phyloP scores from a whole-genome alignment of 83 land plant genomes.

The Thuja plicata region DNA sequence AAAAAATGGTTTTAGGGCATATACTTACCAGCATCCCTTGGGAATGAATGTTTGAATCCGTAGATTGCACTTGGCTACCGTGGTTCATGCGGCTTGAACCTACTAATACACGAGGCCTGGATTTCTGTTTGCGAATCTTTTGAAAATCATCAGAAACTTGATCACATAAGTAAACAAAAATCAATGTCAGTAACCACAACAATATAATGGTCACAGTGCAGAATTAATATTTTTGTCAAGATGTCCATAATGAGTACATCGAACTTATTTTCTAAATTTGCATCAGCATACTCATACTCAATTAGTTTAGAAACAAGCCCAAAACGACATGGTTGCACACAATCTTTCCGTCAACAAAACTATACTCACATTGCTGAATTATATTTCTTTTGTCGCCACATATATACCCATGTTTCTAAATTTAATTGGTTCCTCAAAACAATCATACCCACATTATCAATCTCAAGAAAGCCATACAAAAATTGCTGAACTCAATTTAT shows the following conservation, averaged over 20 bases:
- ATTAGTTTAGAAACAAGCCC: neutral
- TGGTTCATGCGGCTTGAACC: constrained; percentile 7
- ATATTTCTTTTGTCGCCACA: neutral
- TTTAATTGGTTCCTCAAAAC: neutral
- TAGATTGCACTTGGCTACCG: constrained; percentile 9
- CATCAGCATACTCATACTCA: neutral
- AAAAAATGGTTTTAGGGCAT: neutral
- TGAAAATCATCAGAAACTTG: constrained; percentile 14
- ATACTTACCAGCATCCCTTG: constrained; percentile 16
- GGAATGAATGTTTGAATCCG: constrained; percentile 9
- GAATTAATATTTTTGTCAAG: neutral
- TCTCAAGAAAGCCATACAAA: neutral
- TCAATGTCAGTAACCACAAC: neutral
- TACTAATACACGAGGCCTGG: constrained; percentile 12
- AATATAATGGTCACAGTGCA: neutral
- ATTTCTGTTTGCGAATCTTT: constrained; percentile 8
- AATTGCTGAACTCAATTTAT: neutral
- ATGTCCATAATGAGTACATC: neutral
- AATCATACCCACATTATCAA: neutral
- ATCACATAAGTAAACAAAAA: constrained; percentile 11
- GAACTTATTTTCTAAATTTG: neutral
- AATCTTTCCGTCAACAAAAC: neutral
- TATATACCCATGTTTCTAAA: neutral
- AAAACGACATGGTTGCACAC: neutral
- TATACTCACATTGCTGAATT: neutral